Conservation (phyloP, 225 moss, liverwort and hornwort genomes). For the Polytrichum formosum region DNA sequence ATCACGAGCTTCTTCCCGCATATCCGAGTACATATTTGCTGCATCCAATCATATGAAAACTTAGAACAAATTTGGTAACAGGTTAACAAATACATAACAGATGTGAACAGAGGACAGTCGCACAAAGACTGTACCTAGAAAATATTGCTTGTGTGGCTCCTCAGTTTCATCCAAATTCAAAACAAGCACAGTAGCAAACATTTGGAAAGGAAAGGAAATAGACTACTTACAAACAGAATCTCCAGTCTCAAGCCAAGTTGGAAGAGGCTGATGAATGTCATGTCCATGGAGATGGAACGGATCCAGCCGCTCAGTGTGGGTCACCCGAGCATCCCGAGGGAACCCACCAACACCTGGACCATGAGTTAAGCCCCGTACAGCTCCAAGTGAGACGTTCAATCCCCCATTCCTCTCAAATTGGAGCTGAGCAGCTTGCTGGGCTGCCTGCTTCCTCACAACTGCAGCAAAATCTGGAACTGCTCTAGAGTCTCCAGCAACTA, state of each 20-base stretch:
- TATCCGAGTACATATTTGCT: conserved; percentile 63
- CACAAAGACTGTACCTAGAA: no score
- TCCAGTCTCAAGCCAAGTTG: conserved; percentile 58
- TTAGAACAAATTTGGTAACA: no score
- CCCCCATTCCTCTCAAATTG: conserved; percentile 53
- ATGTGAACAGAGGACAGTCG: no score
- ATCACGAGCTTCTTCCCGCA: conserved; percentile 67
- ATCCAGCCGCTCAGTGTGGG: conserved; percentile 35
- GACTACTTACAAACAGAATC: conserved; percentile 44
- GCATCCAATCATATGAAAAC: conserved; percentile 5
- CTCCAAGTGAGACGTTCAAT: conserved; percentile 30
- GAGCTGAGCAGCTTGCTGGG: conserved; percentile 51
- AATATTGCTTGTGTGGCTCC: no score
- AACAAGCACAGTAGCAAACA: no score
- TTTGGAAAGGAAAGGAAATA: not conserved
- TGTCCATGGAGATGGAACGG: conserved; percentile 35
- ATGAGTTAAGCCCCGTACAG: conserved; percentile 9
- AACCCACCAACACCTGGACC: conserved; percentile 34
- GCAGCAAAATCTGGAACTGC: conserved; percentile 51
- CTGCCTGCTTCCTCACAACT: conserved; percentile 56
- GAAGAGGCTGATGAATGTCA: conserved; percentile 32
- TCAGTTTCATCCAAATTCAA: no score
- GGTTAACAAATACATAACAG: no score
- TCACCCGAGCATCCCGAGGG: conserved; percentile 26
- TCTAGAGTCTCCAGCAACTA: conserved; percentile 26